Evolutionary conservation across 208 protist genomes (phyloP).

Genomic region (Trypanosoma boissoni): DNA sequence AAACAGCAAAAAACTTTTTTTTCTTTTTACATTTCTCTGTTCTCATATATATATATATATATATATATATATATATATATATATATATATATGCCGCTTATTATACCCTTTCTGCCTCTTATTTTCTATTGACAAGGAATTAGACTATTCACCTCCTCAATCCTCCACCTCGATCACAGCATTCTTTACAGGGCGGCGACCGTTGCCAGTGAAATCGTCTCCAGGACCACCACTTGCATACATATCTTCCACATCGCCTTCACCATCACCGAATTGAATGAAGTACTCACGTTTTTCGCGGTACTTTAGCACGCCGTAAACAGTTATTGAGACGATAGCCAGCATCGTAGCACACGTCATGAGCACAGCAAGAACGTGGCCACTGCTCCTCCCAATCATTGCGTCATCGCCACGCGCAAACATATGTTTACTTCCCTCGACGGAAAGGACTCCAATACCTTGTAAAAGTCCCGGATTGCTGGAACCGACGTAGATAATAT

Average conservation of each 20-base stretch:
- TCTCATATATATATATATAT: too few species aligned
- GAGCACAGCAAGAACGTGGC: conserved; percentile 12
- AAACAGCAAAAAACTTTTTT: too few species aligned
- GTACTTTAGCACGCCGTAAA: conserved; percentile 62
- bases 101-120: too few species aligned
- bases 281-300: conserved; percentile 73
- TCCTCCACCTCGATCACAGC: conserved; percentile 80
- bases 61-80: too few species aligned
- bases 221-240: conserved; percentile 26
- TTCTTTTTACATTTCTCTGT: too few species aligned
- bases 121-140: conserved; percentile 61
- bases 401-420: conserved; percentile 41
- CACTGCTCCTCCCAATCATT: not conserved
- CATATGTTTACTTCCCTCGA: conserved; percentile 31
- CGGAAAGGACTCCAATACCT: conserved; percentile 17
- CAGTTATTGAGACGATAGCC: conserved; percentile 26
- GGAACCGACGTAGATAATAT: conserved; percentile 37
- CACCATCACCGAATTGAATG: conserved; percentile 66
- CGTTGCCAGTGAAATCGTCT: not conserved
- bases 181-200: conserved; percentile 22
- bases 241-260: conserved; percentile 79
- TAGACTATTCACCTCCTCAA: conserved; percentile 83
- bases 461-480: conserved; percentile 11
- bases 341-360: conserved; percentile 36
- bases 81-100: too few species aligned